Conservation (phyloP, 768 basidiomycete genomes). For the Lentinula sp. region DNA sequence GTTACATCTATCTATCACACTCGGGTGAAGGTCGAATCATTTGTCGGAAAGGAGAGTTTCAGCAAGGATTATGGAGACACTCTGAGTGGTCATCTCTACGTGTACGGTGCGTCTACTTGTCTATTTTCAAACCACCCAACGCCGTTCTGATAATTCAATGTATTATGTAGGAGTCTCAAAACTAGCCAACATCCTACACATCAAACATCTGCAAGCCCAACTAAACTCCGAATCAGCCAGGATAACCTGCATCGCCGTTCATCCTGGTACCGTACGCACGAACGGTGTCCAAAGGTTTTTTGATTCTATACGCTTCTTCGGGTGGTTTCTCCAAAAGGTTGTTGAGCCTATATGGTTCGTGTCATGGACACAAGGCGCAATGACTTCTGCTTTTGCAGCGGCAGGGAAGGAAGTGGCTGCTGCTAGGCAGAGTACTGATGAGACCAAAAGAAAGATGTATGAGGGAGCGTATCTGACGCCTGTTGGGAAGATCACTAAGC, state of each 20-base stretch:
- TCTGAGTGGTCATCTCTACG: neutral
- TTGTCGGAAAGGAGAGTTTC: conserved; percentile 8
- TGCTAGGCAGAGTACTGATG: conserved; percentile 6
- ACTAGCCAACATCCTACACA: conserved; percentile 19
- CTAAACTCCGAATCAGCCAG: conserved; percentile 20
- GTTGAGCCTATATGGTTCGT: conserved; percentile 13
- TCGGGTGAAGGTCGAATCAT: neutral
- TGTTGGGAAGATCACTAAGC: conserved; percentile 10
- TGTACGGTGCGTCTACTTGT: conserved; percentile 9
- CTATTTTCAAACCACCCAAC: neutral
- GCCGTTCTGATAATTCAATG: neutral
- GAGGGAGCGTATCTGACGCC: conserved; percentile 25
- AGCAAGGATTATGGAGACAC: conserved; percentile 9
- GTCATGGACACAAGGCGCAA: conserved; percentile 17
- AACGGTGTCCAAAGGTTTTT: conserved; percentile 1
- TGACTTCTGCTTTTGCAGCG: conserved; percentile 22
- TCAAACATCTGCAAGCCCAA: conserved; percentile 34
- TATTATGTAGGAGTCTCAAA: conserved; percentile 9
- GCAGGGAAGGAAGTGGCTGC: conserved; percentile 17
- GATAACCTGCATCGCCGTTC: conserved; percentile 20
- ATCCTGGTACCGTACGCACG: conserved; percentile 27
- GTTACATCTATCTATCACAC: conserved; percentile 10
- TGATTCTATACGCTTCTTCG: conserved; percentile 2
- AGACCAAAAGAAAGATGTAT: conserved; percentile 12
- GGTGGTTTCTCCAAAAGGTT: conserved; percentile 14